A percentile compares a stretch with the other conserved stretches of the same genome.
These are phyloP conservation scores for Firmiana major DNA, from an alignment of 345 rosid species.

Conservation along the genomic window DNA sequence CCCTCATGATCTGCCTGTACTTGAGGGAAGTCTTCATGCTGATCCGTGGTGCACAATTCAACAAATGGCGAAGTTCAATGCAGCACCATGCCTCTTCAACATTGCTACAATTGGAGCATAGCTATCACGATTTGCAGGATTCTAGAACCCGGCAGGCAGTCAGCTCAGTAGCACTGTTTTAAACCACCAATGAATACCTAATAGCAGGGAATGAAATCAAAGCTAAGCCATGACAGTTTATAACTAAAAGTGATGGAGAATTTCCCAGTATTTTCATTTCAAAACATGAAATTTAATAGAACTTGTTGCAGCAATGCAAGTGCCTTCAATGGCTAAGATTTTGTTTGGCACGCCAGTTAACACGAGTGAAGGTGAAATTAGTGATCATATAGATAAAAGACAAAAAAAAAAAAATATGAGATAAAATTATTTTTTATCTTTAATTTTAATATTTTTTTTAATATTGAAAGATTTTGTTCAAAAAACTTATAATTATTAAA, in stretches of 20 bases:
- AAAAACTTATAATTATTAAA: no score
- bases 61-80: conserved; percentile 72
- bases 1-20: conserved; percentile 82
- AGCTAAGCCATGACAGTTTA: neutral
- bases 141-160: conserved; percentile 90
- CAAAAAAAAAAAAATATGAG: no score
- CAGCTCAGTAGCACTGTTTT: conserved; percentile 91
- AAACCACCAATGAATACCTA: conserved; percentile 97
- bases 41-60: conserved; percentile 56
- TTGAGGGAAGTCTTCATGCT: conserved; percentile 66
- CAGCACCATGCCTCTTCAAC: conserved; percentile 68
- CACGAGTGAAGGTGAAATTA: no score
- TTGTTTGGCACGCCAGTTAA: no score
- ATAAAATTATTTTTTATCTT: no score
- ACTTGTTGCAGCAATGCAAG: conserved; percentile 48
- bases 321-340: conserved; percentile 86
- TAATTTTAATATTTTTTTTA: no score
- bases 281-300: neutral
- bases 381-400: no score
- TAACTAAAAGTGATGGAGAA: neutral
- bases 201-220: conserved; percentile 65
- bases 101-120: conserved; percentile 69
- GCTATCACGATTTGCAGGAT: conserved; percentile 88
- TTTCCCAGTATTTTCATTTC: neutral
- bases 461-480: no score